Percentiles rank a stretch among this genome's conserved stretches.
phyloP scores from a whole-genome alignment of 176 grass and related monocot species.

The Oropetium thomaeum region DNA sequence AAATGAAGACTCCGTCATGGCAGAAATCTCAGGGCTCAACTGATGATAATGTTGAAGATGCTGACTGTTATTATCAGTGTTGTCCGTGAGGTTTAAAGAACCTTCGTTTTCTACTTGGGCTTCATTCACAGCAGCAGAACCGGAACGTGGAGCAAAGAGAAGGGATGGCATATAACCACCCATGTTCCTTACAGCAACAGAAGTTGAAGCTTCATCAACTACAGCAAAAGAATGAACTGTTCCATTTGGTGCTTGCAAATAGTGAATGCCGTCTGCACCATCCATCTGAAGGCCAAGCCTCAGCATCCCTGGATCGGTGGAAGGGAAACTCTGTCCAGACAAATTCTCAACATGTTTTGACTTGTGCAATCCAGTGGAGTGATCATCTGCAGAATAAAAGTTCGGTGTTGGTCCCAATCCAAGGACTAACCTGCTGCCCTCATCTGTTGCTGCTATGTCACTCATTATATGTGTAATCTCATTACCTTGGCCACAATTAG shows the following conservation, averaged over 20 bases:
- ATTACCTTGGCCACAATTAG: slow-evolving; percentile 17
- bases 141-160: slow-evolving; percentile 47
- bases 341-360: slow-evolving; percentile 39
- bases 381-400: slow-evolving; percentile 48
- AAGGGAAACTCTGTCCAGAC: slow-evolving; percentile 33
- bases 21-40: slow-evolving; percentile 54
- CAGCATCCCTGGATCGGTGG: slow-evolving; percentile 44
- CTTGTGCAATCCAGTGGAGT: slow-evolving; percentile 3
- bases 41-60: slow-evolving; percentile 38
- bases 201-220: slow-evolving; percentile 76
- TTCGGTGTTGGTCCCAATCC: slow-evolving; percentile 78
- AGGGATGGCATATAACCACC: slow-evolving; percentile 74
- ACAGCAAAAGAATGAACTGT: slow-evolving; percentile 27
- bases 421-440: slow-evolving; percentile 64
- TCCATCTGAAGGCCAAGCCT: slow-evolving; percentile 51
- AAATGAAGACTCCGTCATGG: slow-evolving; percentile 52
- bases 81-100: slow-evolving; percentile 30
- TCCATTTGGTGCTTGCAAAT: slow-evolving; percentile 20
- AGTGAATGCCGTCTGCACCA: slow-evolving; percentile 31
- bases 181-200: slow-evolving; percentile 55
- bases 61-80: neutral
- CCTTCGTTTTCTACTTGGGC: slow-evolving; percentile 15
- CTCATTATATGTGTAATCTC: slow-evolving; percentile 16
- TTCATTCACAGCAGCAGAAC: slow-evolving; percentile 19
- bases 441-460: slow-evolving; percentile 45